Base-by-base conservation (phyloP, 2,329 filamentous ascomycete species). In the Penicillium polonicum region DNA sequence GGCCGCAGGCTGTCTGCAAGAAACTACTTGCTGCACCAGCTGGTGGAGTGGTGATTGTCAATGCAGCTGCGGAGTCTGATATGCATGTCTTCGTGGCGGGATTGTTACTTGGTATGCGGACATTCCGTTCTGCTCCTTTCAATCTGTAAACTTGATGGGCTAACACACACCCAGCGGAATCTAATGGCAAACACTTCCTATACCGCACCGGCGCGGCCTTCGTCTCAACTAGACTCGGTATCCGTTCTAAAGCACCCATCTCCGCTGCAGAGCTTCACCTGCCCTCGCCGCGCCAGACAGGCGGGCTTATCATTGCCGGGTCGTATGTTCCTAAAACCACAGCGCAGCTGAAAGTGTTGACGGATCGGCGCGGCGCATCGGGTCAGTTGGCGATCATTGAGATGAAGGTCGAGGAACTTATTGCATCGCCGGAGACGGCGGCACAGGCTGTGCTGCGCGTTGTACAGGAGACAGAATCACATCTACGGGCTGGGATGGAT, bases 301-400 rank as follows among this genome's bases (percentile, higher is more conserved):
- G 83, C 0, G 83, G 82, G 0, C 65, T 86, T 0, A 77, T 85
- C 19, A 77, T 86, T 17, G 83, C 82, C 0, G 83, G 84, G 0
- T 83, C 80, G 0, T 85, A 86, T 44, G 82, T 85, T 0, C 82
- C 82, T 3, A 85, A 85, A 61, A 86, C 83, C 0, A 85, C 83
- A 0, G 78, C 80, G 0, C 83, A 85, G 55, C 68, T 85, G 0
- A 76, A 79, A 27, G 68, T 70, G 2, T 64, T 85, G 9, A 69
- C 72, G 0, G 66, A 73, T 2, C 68, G 69, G 17, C 75, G 78
- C 0, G 76, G 75, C 0, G 58, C 68, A 0, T 69, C 52, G 1
- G 67, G 60, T 12, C 45, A 75, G n/a, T 68, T 84, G 0, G 76
- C 73, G 0, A 78, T 75, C 0, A 74, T 84, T 29, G 75, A 78